Percentiles rank a stretch among this genome's conserved stretches.
phyloP scores from a whole-genome alignment of 129 eudicot genomes.

The Scalesia atractyloides region DNA sequence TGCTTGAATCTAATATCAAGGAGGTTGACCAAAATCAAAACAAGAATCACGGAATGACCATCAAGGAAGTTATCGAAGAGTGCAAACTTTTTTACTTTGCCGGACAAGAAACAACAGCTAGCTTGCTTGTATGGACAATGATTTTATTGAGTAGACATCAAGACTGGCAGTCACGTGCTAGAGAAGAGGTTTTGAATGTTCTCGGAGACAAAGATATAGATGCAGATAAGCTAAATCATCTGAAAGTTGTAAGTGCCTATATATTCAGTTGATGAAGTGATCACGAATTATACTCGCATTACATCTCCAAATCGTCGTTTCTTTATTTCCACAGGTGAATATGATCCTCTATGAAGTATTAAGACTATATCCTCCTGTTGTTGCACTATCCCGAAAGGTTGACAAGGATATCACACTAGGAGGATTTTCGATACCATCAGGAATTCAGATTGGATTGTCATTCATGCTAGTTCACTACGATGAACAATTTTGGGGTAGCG shows the following conservation, averaged over 20 bases:
- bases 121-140: constrained; percentile 11
- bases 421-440: not conserved
- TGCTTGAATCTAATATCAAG: constrained; percentile 7
- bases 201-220: not conserved
- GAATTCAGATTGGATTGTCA: not conserved
- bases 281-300: not conserved
- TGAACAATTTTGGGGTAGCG: constrained; percentile 1
- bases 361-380: constrained; percentile 4
- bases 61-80: constrained; percentile 1
- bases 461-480: constrained; percentile 1
- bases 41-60: constrained; percentile 3
- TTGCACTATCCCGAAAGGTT: not conserved
- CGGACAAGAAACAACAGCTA: constrained; percentile 5
- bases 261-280: not conserved
- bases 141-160: constrained; percentile 10
- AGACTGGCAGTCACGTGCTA: constrained; percentile 27
- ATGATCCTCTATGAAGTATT: constrained; percentile 6
- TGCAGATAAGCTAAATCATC: not conserved
- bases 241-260: not conserved
- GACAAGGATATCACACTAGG: not conserved
- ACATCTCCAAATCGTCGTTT: not conserved
- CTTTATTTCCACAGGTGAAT: not conserved
- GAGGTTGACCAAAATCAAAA: not conserved
- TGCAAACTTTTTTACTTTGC: constrained; percentile 15
- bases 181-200: constrained; percentile 22